A percentile compares a stretch with the other conserved stretches of the same genome.
Conservation (phyloP, 805 yeast species). For the Zygosaccharomyces gambellarensis region DNA sequence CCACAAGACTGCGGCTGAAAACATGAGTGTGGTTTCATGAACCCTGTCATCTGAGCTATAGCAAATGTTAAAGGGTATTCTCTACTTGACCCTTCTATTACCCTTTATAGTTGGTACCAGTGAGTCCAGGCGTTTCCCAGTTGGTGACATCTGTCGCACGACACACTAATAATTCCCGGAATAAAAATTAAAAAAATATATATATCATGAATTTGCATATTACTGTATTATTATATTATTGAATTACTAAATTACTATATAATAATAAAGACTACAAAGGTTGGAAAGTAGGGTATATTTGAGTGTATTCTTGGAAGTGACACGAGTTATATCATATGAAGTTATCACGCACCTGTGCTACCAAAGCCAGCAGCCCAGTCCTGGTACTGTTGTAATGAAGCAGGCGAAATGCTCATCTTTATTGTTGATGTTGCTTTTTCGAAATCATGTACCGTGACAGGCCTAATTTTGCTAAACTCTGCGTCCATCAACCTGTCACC, state of each 20-base stretch:
- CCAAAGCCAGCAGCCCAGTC: slow-evolving; percentile 89
- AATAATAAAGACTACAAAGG: not conserved
- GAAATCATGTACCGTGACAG: slow-evolving; percentile 73
- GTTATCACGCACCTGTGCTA: slow-evolving; percentile 78
- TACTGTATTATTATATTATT: not conserved
- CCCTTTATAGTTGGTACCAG: slow-evolving; percentile 1
- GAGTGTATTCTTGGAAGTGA: not conserved
- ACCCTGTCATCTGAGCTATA: not conserved
- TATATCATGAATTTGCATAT: not conserved
- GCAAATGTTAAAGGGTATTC: not conserved
- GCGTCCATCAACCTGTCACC: slow-evolving; percentile 76
- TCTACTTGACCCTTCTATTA: not conserved
- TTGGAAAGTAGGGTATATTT: not conserved
- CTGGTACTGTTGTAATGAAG: slow-evolving; percentile 73
- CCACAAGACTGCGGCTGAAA: no score
- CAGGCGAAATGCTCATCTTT: slow-evolving; percentile 82
- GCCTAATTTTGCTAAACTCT: slow-evolving; percentile 72
- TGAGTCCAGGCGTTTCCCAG: not conserved
- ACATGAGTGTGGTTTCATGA: not conserved
- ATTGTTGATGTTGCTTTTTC: slow-evolving; percentile 68
- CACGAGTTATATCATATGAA: not conserved
- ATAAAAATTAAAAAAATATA: not conserved
- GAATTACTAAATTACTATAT: not conserved
- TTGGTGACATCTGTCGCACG: not conserved
- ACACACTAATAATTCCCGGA: not conserved